Evolutionary conservation across 352 stramenopile genomes (phyloP).

Genomic region (Peronospora belbahrii): DNA sequence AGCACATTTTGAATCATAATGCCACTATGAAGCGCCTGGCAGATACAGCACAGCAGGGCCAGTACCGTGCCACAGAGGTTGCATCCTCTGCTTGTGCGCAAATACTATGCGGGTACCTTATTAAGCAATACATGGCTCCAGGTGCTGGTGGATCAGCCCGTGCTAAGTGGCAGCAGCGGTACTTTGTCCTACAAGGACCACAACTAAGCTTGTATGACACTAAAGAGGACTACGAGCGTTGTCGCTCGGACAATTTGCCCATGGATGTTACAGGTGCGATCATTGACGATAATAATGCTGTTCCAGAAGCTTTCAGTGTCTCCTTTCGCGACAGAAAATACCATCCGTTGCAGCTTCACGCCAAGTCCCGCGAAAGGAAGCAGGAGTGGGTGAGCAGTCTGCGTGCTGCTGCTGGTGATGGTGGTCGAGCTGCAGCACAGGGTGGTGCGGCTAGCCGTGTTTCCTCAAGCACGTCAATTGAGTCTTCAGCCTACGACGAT

Average conservation of each 20-base stretch:
- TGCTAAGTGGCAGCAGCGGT: constrained; percentile 82
- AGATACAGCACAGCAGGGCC: constrained; percentile 76
- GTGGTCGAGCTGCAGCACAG: constrained; percentile 17
- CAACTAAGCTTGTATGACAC: constrained; percentile 81
- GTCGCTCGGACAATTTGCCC: constrained; percentile 63
- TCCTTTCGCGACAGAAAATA: constrained; percentile 76
- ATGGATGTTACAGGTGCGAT: constrained; percentile 74
- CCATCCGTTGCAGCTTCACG: constrained; percentile 73
- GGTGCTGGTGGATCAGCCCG: constrained; percentile 29
- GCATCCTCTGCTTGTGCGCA: constrained; percentile 58
- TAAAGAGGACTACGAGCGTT: constrained; percentile 83
- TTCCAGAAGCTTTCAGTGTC: constrained; percentile 76
- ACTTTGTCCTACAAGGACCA: constrained; percentile 76
- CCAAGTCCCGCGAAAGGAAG: constrained; percentile 71
- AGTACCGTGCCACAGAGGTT: constrained; percentile 82
- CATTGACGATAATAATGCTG: constrained; percentile 68
- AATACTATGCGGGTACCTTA: constrained; percentile 75
- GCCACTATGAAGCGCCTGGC: constrained; percentile 80
- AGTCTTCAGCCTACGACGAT: constrained; percentile 14
- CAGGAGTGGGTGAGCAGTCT: constrained; percentile 75
- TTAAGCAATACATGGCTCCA: constrained; percentile 70
- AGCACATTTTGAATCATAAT: constrained; percentile 85
- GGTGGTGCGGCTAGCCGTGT: constrained; percentile 13
- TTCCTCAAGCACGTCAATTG: constrained; percentile 24
- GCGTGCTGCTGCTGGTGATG: constrained; percentile 38